Evolutionary conservation across 164 flowering plant genomes (phyloP), one percentile per base, ranked within the genome.

Genomic region (Litsea cubeba): DNA sequence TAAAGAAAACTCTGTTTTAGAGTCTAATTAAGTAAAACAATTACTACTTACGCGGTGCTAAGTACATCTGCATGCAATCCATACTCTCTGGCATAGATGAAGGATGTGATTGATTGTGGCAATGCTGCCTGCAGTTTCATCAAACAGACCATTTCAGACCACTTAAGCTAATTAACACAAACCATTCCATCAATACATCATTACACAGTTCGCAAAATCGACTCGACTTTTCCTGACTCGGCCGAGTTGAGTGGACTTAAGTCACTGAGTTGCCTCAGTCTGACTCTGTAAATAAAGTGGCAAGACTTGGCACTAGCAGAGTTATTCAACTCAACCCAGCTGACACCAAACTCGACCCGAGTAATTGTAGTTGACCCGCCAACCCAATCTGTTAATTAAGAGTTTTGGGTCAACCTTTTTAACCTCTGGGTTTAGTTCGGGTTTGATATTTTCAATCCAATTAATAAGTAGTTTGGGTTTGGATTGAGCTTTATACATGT

Each of bases 31-130:
- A 40, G 46, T 40, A 40, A 40, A 40, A 40, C 46, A 40, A 40
- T 40, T 40, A 66, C 11, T 49, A 82, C 95, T 86, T 83, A 94
- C 98, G 97, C 97, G 24, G 97, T 90, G 79, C 98, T 94, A 35
- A 94, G 86, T 1, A 91, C 92, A 0, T 89, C 87, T 23, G 98
- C 90, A 70, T 94, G 98, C 63, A 94, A 40, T n/a, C 91, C 91
- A 73, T 91, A 93, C 70, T 93, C 94, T 76, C 90, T 86, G 3
- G 94, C 97, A 57, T 71, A 91, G 25, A 93, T 83, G 77, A 94
- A 94, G 49, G 95, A 86, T 0, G 94, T 80, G 49, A 93, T 90
- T 22, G 98, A 81, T 68, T 90, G 93, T 72, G 98, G 98, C n/a
- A 93, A 22, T 30, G 98, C 98, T 12, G 97, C 91, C 94, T 93